Evolutionary conservation across 2,329 filamentous ascomycete species (phyloP), one percentile per base, ranked within the genome.

Genomic region (Trichoderma sp.): DNA sequence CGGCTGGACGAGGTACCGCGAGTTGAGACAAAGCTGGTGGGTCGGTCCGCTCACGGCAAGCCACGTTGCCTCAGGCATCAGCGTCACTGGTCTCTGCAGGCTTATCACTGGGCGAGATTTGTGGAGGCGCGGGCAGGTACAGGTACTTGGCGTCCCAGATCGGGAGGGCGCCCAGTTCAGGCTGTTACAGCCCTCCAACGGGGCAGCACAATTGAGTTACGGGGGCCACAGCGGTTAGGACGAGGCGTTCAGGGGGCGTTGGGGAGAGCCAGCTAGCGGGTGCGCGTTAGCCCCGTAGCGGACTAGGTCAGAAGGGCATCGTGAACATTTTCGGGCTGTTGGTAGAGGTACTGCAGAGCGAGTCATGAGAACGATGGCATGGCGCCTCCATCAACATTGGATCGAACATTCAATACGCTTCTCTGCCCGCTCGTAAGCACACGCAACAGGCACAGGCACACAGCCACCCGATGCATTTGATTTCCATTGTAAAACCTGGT

Each of bases 31-130:
- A 41, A 50, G 38, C 29, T 71, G 68, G 68, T 71, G 68, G 68
- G 59, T 5, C 68, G 68, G 68, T 63, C 68, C 68, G 68, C 68
- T 62, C 59, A 71, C 68, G 38, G 68, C 71, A 73, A 63, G 71
- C 71, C 71, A 69, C 64, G 64, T 69, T 69, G 72, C 72, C 72
- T 75, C 63, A 75, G 72, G 72, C 72, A 75, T 50, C 56, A 75
- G 18, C 53, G 2, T 63, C 33, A 50, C 64, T 67, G 72, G 72
- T 16, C 56, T 21, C 56, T 41, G 16, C 68, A 21, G 11, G 66
- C 16, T 38, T 41, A 38, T 33, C 66, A 69, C 66, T 69, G 66
- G 66, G 33, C 66, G 50, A 33, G 50, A 29, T 41, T 21, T 60
- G 24, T 41, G 67, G 67, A 38, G 33, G 33, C 53, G 21, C 18